These are phyloP conservation scores for Arachis hypogaea DNA, from an alignment of 306 rosid genomes.

Conservation along the genomic window DNA sequence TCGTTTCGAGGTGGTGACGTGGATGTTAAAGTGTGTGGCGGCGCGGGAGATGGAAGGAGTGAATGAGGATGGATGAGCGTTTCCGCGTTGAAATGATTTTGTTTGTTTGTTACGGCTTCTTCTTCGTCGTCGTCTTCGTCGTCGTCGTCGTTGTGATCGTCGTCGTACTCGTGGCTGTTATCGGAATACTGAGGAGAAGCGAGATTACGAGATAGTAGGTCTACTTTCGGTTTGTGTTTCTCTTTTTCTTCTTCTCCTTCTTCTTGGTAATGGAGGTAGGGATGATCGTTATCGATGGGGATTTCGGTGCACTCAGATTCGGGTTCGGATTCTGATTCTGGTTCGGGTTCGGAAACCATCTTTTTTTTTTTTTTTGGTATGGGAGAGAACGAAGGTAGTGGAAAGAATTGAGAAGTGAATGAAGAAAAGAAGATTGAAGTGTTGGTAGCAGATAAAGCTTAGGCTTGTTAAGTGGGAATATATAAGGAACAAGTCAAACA, in stretches of 20 bases:
- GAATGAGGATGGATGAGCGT: slow-evolving; percentile 55
- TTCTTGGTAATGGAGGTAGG: not conserved
- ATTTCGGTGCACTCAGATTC: too few relatives aligned
- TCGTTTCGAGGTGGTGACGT: not conserved
- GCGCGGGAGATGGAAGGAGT: slow-evolving; percentile 74
- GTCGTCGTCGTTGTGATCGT: not conserved
- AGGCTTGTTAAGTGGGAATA: too few relatives aligned
- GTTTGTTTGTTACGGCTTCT: slow-evolving; percentile 7
- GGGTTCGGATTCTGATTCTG: slow-evolving; percentile 18
- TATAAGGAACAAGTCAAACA: too few relatives aligned
- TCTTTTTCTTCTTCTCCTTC: not conserved
- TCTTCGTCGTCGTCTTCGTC: not conserved
- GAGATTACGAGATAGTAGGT: not conserved
- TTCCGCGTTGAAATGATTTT: not conserved
- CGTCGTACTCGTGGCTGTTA: not conserved
- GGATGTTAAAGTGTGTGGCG: slow-evolving; percentile 45
- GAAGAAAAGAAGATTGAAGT: not conserved
- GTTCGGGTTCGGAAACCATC: slow-evolving; percentile 43
- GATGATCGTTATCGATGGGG: not conserved
- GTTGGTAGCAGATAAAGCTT: slow-evolving; percentile 1
- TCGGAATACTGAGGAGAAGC: slow-evolving; percentile 32
- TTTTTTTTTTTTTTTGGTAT: not conserved
- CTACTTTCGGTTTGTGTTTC: not conserved
- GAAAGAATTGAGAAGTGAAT: not conserved
- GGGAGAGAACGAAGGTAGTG: not conserved